Conservation (phyloP, 2,329 filamentous ascomycete genomes). For the Paramyrothecium roridum region DNA sequence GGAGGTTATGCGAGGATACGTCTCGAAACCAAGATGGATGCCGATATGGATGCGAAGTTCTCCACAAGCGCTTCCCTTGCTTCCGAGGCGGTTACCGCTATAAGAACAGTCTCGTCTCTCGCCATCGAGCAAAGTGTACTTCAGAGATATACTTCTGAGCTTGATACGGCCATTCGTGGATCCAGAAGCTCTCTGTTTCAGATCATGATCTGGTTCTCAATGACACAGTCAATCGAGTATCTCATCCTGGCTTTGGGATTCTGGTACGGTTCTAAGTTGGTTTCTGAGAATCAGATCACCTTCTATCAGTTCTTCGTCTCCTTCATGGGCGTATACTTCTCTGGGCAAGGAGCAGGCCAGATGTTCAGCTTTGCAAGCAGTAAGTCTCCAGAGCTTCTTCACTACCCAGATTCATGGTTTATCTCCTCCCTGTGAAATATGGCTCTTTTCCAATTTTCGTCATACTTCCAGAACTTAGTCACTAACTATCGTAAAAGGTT, state of each 20-base stretch:
- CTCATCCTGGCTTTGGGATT: conserved; percentile 29
- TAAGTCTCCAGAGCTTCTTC: conserved; percentile 10
- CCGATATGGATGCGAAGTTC: conserved; percentile 33
- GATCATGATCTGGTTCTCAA: conserved; percentile 10
- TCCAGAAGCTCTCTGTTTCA: conserved; percentile 5
- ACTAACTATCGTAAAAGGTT: too few relatives aligned
- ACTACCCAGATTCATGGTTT: conserved; percentile 2
- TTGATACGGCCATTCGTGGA: conserved; percentile 19
- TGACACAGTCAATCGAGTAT: conserved; percentile 22
- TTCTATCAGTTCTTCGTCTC: conserved; percentile 36
- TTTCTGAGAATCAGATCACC: conserved; percentile 25
- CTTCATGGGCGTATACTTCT: conserved; percentile 35
- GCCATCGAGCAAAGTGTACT: conserved; percentile 31
- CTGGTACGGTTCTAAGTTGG: conserved; percentile 23
- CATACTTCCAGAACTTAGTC: too few relatives aligned
- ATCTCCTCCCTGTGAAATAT: too few relatives aligned
- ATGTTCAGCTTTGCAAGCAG: conserved; percentile 31
- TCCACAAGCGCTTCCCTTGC: conserved; percentile 40
- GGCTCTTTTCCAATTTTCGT: too few relatives aligned
- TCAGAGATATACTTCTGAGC: conserved; percentile 25
- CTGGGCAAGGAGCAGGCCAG: conserved; percentile 16
- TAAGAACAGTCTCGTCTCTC: conserved; percentile 40
- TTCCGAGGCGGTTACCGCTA: conserved; percentile 39
- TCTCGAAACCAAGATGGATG: conserved; percentile 44
- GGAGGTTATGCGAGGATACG: conserved; percentile 36